Conservation (phyloP, 2,329 filamentous ascomycete genomes). For the Botrytis squamosa region DNA sequence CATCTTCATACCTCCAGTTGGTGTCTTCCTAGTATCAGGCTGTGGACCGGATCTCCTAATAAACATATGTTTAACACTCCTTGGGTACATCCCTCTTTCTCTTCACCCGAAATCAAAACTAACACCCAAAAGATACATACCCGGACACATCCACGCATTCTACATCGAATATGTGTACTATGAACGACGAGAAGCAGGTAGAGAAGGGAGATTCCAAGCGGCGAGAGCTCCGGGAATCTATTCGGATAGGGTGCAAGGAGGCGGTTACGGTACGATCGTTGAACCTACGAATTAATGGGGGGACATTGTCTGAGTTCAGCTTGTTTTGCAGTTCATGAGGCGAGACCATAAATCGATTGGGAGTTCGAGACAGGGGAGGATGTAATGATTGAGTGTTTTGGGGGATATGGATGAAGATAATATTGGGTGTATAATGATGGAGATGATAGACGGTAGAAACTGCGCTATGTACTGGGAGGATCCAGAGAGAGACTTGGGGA, state of each 20-base stretch:
- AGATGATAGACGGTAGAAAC: background rate
- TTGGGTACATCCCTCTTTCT: constrained; percentile 38
- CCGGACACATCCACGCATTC: constrained; percentile 41
- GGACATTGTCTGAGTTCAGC: constrained; percentile 13
- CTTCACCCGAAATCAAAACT: background rate
- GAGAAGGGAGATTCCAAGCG: constrained; percentile 54
- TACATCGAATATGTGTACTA: constrained; percentile 74
- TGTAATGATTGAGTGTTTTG: background rate
- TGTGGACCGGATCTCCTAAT: constrained; percentile 45
- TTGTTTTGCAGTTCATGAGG: constrained; percentile 17
- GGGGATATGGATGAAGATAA: background rate
- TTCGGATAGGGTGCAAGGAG: constrained; percentile 69
- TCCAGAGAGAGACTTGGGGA: background rate
- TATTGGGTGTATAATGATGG: background rate
- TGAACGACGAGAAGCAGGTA: constrained; percentile 64
- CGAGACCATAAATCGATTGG: constrained; percentile 4
- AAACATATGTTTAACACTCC: constrained; percentile 43
- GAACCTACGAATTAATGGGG: constrained; percentile 27
- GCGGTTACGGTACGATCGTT: constrained; percentile 56
- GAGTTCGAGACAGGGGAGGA: background rate
- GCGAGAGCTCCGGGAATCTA: constrained; percentile 67
- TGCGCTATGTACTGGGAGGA: background rate
- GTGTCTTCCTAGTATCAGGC: constrained; percentile 44
- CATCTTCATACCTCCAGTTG: constrained; percentile 41
- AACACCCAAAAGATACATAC: constrained; percentile 47